Conservation (phyloP, 352 stramenopile species). For the Globisporangium radiosum region DNA sequence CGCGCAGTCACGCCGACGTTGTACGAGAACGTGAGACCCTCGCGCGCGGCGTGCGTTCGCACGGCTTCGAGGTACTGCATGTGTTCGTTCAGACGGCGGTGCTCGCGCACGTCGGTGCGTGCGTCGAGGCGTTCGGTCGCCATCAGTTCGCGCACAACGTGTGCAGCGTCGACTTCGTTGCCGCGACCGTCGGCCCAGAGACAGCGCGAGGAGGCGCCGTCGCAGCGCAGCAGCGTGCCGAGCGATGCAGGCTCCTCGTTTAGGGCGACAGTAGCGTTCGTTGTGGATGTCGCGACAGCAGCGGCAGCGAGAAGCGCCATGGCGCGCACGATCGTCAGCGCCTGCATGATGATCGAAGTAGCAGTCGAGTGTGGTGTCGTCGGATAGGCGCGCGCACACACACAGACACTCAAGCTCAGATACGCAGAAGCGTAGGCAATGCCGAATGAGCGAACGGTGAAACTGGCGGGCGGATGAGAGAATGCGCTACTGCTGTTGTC, state of each 20-base stretch:
- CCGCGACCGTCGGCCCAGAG: slow-evolving; percentile 48
- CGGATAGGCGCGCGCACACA: not conserved
- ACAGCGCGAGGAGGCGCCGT: slow-evolving; percentile 19
- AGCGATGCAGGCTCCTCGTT: slow-evolving; percentile 22
- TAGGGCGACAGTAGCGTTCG: not conserved
- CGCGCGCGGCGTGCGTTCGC: slow-evolving; percentile 29
- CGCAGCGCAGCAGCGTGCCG: slow-evolving; percentile 52
- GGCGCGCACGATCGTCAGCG: slow-evolving; percentile 5
- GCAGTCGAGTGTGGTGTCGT: slow-evolving; percentile 1
- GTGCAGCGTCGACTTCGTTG: slow-evolving; percentile 21
- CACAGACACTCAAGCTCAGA: not conserved
- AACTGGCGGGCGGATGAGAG: not conserved
- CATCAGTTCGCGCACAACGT: slow-evolving; percentile 63
- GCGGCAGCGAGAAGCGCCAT: slow-evolving; percentile 8
- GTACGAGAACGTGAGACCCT: slow-evolving; percentile 51
- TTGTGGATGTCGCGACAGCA: slow-evolving; percentile 3
- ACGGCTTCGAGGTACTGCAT: slow-evolving; percentile 69
- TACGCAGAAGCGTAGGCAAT: not conserved
- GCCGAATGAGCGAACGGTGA: not conserved
- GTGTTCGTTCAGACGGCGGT: slow-evolving; percentile 47
- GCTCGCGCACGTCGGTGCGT: slow-evolving; percentile 23
- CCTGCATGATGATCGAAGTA: not conserved
- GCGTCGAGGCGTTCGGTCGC: slow-evolving; percentile 28
- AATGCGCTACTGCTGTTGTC: not conserved
- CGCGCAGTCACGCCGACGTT: slow-evolving; percentile 56